Percentiles rank a stretch among this genome's conserved stretches.
These are phyloP conservation scores for Neobulgaria alba DNA, from an alignment of 2,329 filamentous ascomycete species.

Conservation along the genomic window DNA sequence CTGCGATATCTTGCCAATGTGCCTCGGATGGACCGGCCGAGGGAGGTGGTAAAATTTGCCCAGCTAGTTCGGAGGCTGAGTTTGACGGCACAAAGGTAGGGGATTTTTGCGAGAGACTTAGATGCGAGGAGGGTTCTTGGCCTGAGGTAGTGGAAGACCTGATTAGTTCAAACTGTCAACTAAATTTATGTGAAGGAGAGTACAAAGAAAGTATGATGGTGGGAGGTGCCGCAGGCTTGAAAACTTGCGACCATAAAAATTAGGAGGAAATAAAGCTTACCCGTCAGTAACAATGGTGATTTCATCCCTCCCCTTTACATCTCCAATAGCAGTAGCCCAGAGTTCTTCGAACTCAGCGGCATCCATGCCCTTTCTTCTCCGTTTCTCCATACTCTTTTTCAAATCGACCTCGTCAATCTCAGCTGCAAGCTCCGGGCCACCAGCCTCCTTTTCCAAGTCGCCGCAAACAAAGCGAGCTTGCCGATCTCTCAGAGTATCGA, in stretches of 20 bases:
- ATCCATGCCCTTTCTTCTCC: constrained; percentile 74
- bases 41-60: too few relatives aligned
- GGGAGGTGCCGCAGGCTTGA: neutral
- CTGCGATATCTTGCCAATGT: constrained; percentile 80
- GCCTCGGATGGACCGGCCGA: constrained; percentile 70
- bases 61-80: too few relatives aligned
- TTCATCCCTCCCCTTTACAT: constrained; percentile 57
- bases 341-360: constrained; percentile 89
- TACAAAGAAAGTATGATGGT: constrained; percentile 2
- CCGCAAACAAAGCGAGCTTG: constrained; percentile 89
- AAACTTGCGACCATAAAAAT: neutral
- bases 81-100: constrained; percentile 73
- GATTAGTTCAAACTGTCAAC: constrained; percentile 63
- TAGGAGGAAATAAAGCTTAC: constrained; percentile 38
- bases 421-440: constrained; percentile 46
- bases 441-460: constrained; percentile 54
- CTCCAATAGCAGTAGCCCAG: constrained; percentile 65
- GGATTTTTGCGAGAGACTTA: constrained; percentile 84
- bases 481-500: constrained; percentile 78
- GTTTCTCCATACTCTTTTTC: constrained; percentile 66
- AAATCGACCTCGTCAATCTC: constrained; percentile 63
- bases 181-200: constrained; percentile 31
- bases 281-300: constrained; percentile 41
- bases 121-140: constrained; percentile 63
- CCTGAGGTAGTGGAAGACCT: constrained; percentile 70